These are phyloP conservation scores for Plasmodium cynomolgi DNA, from an alignment of 169 alveolate species.

Conservation along the genomic window DNA sequence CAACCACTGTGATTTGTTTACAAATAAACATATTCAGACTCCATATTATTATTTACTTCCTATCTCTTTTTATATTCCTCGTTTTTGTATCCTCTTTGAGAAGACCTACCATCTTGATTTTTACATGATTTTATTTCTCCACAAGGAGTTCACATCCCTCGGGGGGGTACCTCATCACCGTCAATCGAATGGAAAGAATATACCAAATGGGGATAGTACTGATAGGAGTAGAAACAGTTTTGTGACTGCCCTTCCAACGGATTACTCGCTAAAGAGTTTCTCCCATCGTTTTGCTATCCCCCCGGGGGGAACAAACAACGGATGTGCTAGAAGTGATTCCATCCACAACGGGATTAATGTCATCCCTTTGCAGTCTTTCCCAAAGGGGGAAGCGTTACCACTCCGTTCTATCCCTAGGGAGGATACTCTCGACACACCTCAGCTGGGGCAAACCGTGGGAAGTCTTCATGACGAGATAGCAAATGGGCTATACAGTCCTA, in stretches of 20 bases:
- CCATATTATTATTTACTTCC: conserved; percentile 89
- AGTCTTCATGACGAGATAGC: too few species aligned
- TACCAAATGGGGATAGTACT: not conserved
- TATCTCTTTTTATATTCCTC: conserved; percentile 77
- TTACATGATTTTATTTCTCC: conserved; percentile 11
- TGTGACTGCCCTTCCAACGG: not conserved
- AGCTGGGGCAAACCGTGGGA: not conserved
- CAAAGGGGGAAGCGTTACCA: not conserved
- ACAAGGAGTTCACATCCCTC: conserved; percentile 24
- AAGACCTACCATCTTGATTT: conserved; percentile 24
- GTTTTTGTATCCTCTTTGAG: conserved; percentile 16
- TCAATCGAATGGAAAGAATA: not conserved
- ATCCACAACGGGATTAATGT: not conserved
- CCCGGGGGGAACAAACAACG: not conserved
- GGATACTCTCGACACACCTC: not conserved
- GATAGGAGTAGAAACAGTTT: not conserved
- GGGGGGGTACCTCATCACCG: not conserved
- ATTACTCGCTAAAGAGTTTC: not conserved
- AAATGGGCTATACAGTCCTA: not conserved
- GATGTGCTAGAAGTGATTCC: not conserved
- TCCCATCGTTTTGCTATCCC: not conserved
- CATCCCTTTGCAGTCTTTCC: not conserved
- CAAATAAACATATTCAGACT: conserved; percentile 93
- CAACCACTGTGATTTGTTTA: conserved; percentile 98
- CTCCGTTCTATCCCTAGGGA: not conserved